Conservation (phyloP, 2,329 filamentous ascomycete species). For the Diaporthe eres region DNA sequence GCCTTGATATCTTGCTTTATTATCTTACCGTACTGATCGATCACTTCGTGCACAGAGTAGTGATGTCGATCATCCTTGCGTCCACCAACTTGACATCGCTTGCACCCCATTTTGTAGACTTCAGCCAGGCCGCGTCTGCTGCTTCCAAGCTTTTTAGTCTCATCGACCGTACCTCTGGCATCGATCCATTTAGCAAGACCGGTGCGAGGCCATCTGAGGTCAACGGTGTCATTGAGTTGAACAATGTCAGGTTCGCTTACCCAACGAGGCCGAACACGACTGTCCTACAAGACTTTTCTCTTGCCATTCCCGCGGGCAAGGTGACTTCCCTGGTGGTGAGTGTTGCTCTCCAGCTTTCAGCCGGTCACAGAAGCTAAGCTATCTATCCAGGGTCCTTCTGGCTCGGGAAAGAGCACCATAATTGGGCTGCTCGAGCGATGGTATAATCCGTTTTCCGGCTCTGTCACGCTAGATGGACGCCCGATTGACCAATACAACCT, state of each 20-base stretch:
- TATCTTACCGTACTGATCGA: background rate
- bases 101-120: conserved; percentile 1
- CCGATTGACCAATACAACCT: conserved; percentile 66
- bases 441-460: conserved; percentile 69
- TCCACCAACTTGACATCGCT: conserved; percentile 14
- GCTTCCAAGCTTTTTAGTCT: background rate
- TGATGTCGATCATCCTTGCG: conserved; percentile 1
- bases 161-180: background rate
- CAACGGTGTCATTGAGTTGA: background rate
- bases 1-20: background rate
- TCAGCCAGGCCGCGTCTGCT: conserved; percentile 8
- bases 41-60: background rate
- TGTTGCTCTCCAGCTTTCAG: background rate
- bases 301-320: background rate
- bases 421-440: conserved; percentile 78
- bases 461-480: conserved; percentile 68
- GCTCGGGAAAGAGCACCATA: conserved; percentile 86
- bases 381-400: conserved; percentile 72
- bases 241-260: background rate
- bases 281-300: conserved; percentile 10
- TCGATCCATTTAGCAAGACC: background rate
- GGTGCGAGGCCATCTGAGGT: background rate
- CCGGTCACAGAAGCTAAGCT: background rate
- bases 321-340: conserved; percentile 9
- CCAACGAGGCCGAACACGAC: conserved; percentile 6